Evolutionary conservation across 2,329 filamentous ascomycete species (phyloP).

Genomic region (Colletotrichum falcatum): DNA sequence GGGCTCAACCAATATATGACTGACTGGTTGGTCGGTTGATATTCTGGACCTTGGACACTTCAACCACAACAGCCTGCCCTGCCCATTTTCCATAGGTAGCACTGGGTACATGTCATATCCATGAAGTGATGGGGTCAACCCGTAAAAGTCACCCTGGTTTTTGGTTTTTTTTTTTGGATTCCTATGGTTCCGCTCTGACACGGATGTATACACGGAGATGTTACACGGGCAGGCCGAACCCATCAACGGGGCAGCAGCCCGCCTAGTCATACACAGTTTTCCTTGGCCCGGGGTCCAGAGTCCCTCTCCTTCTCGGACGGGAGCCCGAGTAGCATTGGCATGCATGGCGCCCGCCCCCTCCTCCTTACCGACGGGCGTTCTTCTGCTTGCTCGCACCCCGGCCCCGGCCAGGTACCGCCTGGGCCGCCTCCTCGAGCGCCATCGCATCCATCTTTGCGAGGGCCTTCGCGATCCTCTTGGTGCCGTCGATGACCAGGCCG

Average conservation of each 20-base stretch:
- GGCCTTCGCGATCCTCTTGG: constrained; percentile 58
- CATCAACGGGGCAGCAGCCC: constrained; percentile 3
- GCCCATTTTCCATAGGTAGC: background rate
- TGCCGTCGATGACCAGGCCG: constrained; percentile 71
- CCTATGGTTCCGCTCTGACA: constrained; percentile 25
- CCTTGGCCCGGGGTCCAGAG: background rate
- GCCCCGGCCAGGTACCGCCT: constrained; percentile 46
- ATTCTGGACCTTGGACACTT: background rate
- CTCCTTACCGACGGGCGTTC: constrained; percentile 15
- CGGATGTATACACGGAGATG: constrained; percentile 41
- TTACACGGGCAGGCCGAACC: constrained; percentile 35
- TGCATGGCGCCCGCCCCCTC: background rate
- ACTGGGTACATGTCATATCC: background rate
- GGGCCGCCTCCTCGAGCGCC: constrained; percentile 48
- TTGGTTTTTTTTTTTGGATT: constrained; percentile 11
- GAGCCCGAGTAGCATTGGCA: background rate
- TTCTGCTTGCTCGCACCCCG: constrained; percentile 23
- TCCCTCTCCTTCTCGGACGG: background rate
- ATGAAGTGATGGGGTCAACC: background rate
- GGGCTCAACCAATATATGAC: background rate
- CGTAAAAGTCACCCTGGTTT: background rate
- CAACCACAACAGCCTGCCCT: background rate
- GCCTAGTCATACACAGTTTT: constrained; percentile 38
- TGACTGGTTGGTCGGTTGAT: too few relatives aligned
- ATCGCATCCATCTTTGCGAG: constrained; percentile 45